Base-by-base conservation (phyloP, 2,329 filamentous ascomycete species). In the Diplodia mutila region DNA sequence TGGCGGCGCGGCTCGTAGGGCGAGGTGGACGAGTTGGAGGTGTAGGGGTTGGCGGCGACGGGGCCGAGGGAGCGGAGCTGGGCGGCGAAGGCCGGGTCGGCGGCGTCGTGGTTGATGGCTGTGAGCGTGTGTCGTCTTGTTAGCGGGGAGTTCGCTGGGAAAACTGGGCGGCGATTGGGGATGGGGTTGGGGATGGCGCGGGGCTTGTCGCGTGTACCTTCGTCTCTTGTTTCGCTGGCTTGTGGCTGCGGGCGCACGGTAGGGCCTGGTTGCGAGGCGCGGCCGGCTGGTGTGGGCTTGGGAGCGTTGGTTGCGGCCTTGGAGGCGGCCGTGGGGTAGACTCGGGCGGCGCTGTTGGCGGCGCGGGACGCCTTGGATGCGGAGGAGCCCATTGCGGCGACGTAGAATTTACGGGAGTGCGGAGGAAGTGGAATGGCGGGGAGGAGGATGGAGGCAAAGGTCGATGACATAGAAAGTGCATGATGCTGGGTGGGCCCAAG, bases 51-150 rank as follows among this genome's bases (percentile, higher is more conserved):
- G 34, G 86, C 85, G 65, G 83, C 84, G 8, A 89, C 87, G 66
- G 86, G 83, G 67, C 87, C 87, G 68, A 89, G 80, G 54, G 79
- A 80, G 72, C 89, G 91, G 70, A 98, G 91, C 71, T 93, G 96
- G 75, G 88, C 90, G 84, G 94, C 91, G 87, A 85, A 94, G 74
- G 85, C 81, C 1, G 87, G 86, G 74, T 89, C 87, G 68, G 83
- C 84, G 67, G 82, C 86, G 73, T 90, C 87, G 73, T 87, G 81
- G 71, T 88, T 85, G 69, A 89, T 84, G 61, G 84, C 85, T 85
- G 39, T 14, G 48, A 32, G 25, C 8, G n/a, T 29, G 23, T 18
- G 23, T 12, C 6, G 51, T 53, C 68, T 23, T 57, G 53, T 55
- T 37, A 4, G 25, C 25, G 9, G 27, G n/a, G 46, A 54, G 42